A percentile compares a stretch with the other conserved stretches of the same genome.
These are phyloP conservation scores for Wickerhamiella kurtzmanii DNA, from an alignment of 805 yeast genomes.

Conservation along the genomic window DNA sequence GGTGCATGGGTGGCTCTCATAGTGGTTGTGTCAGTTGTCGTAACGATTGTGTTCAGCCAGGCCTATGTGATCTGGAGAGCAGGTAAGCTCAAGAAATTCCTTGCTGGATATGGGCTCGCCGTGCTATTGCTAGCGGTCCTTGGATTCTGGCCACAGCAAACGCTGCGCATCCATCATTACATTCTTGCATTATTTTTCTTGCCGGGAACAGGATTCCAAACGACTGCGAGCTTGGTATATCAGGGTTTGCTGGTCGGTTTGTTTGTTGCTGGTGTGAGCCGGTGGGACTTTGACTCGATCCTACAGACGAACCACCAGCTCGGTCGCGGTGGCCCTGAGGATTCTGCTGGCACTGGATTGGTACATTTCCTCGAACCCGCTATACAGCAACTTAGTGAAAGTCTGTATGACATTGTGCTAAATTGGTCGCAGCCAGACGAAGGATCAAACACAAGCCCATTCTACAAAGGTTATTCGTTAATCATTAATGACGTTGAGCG, in stretches of 20 bases:
- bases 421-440: constrained; percentile 16
- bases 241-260: constrained; percentile 80
- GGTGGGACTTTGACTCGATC: constrained; percentile 91
- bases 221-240: constrained; percentile 36
- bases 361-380: constrained; percentile 15
- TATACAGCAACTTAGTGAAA: not conserved
- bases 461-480: constrained; percentile 42
- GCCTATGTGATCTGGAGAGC: constrained; percentile 70
- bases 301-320: constrained; percentile 61
- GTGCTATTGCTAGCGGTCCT: constrained; percentile 34
- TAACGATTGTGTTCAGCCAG: constrained; percentile 50
- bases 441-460: not conserved
- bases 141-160: constrained; percentile 47
- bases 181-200: constrained; percentile 62
- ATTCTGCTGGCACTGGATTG: constrained; percentile 3
- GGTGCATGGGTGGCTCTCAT: constrained; percentile 60
- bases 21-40: constrained; percentile 35
- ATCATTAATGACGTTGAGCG: constrained; percentile 69
- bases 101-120: constrained; percentile 39
- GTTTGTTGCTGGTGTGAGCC: constrained; percentile 66
- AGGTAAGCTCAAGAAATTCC: constrained; percentile 39
- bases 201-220: constrained; percentile 64
- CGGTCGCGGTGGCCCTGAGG: constrained; percentile 54
- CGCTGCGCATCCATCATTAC: constrained; percentile 69
- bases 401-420: constrained; percentile 22